Evolutionary conservation across 139 green algal species (phyloP).

Genomic region (Chlamydomonas schloesseri): DNA sequence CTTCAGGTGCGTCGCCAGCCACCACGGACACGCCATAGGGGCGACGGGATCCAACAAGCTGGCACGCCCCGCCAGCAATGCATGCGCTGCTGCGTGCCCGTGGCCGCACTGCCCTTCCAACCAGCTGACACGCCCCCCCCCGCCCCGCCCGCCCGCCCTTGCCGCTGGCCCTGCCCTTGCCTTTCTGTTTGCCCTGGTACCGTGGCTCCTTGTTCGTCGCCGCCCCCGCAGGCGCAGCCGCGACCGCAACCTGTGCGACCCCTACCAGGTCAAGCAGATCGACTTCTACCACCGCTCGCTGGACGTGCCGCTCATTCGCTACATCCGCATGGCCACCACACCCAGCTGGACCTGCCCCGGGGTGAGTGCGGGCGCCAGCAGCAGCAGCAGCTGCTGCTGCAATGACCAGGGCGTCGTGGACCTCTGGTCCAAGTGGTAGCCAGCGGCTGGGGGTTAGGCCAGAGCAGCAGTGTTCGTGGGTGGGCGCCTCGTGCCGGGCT

Average conservation of each 20-base stretch:
- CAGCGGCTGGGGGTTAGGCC: no score
- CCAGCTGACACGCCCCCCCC: not conserved
- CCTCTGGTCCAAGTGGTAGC: no score
- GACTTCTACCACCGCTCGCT: slow-evolving; percentile 69
- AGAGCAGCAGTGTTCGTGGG: no score
- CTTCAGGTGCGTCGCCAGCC: slow-evolving; percentile 32
- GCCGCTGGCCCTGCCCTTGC: no score
- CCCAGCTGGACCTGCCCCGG: slow-evolving; percentile 8
- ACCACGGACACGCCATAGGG: no score
- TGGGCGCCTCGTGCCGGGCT: no score
- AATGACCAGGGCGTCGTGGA: no score
- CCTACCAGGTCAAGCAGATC: slow-evolving; percentile 70
- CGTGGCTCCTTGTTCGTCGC: slow-evolving; percentile 42
- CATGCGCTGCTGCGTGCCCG: not conserved
- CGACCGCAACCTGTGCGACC: slow-evolving; percentile 74
- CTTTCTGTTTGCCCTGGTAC: not conserved
- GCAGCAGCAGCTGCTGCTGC: no score
- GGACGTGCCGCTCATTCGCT: slow-evolving; percentile 43
- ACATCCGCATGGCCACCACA: slow-evolving; percentile 32
- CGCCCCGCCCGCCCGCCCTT: not conserved
- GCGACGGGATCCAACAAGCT: no score
- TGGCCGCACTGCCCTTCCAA: not conserved
- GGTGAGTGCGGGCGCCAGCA: not conserved
- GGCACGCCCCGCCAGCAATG: not conserved
- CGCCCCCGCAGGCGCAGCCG: slow-evolving; percentile 71